Evolutionary conservation across 805 yeast species (phyloP), one percentile per base, ranked within the genome.

Genomic region (Candida taoyuanica): DNA sequence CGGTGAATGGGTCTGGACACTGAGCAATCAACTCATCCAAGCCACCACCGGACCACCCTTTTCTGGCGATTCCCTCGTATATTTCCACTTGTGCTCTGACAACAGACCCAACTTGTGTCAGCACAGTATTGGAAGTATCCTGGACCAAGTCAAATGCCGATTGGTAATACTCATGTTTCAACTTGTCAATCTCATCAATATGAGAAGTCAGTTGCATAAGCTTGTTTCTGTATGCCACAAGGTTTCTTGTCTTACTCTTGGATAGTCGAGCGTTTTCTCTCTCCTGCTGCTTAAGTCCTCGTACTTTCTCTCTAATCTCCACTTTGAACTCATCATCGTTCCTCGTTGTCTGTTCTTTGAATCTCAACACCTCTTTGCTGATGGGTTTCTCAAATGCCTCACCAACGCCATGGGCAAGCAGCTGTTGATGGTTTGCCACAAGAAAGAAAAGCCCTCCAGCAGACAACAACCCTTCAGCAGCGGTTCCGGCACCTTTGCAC

Each of bases 31-130:
- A 62, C 18, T 73, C 79, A 53, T 86, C 95, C 24, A 87, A 62
- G 0, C 95, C 95, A 19, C 91, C 93, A 12, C 94, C 95, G 4
- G 82, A 72, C 85, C 88, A 81, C 5, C 94, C 93, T 54, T 87
- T 87, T 40, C 77, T 69, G 0, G 95, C 94, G 17, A 87, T 76
- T 19, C 83, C 81, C 52, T 85, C 95, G 49, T 76, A 78, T 15
- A 86, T 76, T 50, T 85, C 93, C 14, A 87, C 76, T 55, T 87
- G 91, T 3, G 93, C 89, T 34, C 86, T 65, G 2, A 85, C 79
- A 5, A 83, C 66, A 1, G 82, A 70, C 1, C 86, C 81, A 2
- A 85, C 70, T 36, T 70, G 67, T 15, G 62, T 58, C 32, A 83
- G 65, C 5, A 85, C 64, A 18, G 67, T 62, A 18, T 66, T 64